Evolutionary conservation across 2,329 filamentous ascomycete species (phyloP), one percentile per base, ranked within the genome.

Genomic region (Aspergillus pseudoviridinutans): DNA sequence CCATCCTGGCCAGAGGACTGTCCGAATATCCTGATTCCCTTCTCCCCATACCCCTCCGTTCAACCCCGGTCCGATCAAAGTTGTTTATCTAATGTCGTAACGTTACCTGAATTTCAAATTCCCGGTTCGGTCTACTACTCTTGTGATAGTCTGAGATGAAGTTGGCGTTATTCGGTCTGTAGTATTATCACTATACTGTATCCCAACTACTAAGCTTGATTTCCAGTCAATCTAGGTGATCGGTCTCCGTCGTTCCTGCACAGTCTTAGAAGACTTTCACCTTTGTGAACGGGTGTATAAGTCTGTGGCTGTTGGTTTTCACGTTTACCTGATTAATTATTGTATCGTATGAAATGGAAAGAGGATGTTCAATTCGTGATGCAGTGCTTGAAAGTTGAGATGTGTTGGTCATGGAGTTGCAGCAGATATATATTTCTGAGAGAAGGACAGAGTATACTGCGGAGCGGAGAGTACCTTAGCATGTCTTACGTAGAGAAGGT

Each of bases 11-110:
- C 50, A 50, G 14, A 41, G 14, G 25, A 35, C 42, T 28, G 32
- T 27, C 41, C 47, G 22, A 25, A 35, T 50, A 24, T 28, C 50
- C 27, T 50, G 25, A 6, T 32, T 14, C 35, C n/a, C 14, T 17
- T 42, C 29, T 28, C 7, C 42, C 32, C 25, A n/a, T 50, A 14
- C n/a, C 28, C 47, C n/a, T n/a, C 41, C n/a, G 9, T 49, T 51
- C 38, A 32, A 22, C 46, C 47, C 49, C 14, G 2, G 29, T 17
- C 35, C 58, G n/a, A 41, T 54, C 28, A n/a, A 50, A 46, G 35
- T 22, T 52, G 17, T 57, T 25, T 51, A 49, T 51, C 32, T 60
- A 56, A 60, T 58, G 58, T 56, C 56, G 58, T 60, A 55, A 60
- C 56, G 58, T 54, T 50, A 44, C 28, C 32, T 51, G 50, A 57